Percentiles rank a stretch among this genome's conserved stretches.
phyloP scores from a whole-genome alignment of 805 yeast species.

The Blastobotrys muscicola region DNA sequence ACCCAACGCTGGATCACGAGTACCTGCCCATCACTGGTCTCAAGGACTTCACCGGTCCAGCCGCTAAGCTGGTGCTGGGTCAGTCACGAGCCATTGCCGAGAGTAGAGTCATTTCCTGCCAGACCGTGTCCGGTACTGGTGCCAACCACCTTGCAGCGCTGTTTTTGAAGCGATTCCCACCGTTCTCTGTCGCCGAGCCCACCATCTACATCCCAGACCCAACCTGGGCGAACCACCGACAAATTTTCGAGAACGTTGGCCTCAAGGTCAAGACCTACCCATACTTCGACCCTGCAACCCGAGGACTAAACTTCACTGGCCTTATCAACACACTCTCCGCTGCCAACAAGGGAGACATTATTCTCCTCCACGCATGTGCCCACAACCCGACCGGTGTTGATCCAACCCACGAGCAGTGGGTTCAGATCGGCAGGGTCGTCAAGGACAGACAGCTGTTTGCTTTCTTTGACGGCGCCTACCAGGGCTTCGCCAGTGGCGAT shows the following conservation, averaged over 20 bases:
- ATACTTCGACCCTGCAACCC: constrained; percentile 71
- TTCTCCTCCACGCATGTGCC: constrained; percentile 89
- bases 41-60: constrained; percentile 54
- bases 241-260: constrained; percentile 67
- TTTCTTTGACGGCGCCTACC: constrained; percentile 90
- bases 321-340: constrained; percentile 48
- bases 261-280: constrained; percentile 63
- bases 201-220: constrained; percentile 71
- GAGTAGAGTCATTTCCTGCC: constrained; percentile 49
- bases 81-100: constrained; percentile 44
- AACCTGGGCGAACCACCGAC: constrained; percentile 97
- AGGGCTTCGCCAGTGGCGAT: constrained; percentile 92
- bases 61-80: constrained; percentile 61
- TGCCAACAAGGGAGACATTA: constrained; percentile 70
- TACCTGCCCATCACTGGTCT: constrained; percentile 78
- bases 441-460: constrained; percentile 60
- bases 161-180: constrained; percentile 47
- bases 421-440: constrained; percentile 51
- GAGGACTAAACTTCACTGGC: constrained; percentile 63
- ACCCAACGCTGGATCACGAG: constrained; percentile 71
- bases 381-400: constrained; percentile 98
- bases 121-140: constrained; percentile 81
- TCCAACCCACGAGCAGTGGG: constrained; percentile 81
- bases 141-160: constrained; percentile 84
- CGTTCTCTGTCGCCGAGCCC: constrained; percentile 21